Percentiles rank a stretch among this genome's conserved stretches.
Conservation (phyloP, 2,329 filamentous ascomycete genomes). For the Trichoderma semiorbis region DNA sequence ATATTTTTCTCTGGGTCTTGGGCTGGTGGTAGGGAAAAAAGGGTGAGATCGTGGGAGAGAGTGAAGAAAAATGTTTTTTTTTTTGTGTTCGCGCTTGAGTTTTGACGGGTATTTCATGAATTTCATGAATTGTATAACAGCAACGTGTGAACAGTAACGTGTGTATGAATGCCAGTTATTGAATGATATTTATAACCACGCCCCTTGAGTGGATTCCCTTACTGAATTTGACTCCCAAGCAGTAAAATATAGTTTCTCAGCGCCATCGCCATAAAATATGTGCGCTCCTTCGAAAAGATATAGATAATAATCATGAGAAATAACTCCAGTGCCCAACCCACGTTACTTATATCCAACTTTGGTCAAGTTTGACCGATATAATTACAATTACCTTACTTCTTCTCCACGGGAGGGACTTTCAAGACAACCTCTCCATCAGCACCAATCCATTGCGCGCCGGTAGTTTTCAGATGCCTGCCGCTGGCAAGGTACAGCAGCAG, state of each 20-base stretch:
- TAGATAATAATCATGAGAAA: not conserved
- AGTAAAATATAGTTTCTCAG: not conserved
- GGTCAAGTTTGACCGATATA: not conserved
- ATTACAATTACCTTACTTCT: conserved; percentile 4
- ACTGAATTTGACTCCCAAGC: not conserved
- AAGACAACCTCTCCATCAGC: conserved; percentile 52
- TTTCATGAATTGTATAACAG: not conserved
- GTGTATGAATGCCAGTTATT: not conserved
- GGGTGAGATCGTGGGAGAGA: not conserved
- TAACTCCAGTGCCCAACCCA: not conserved
- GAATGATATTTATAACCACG: not conserved
- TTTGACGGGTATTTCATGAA: not conserved
- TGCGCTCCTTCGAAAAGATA: not conserved
- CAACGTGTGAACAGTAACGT: not conserved
- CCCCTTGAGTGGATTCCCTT: not conserved
- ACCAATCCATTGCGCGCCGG: conserved; percentile 64
- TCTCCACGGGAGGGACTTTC: conserved; percentile 34
- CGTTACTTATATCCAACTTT: not conserved
- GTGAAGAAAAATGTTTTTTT: conserved; percentile 5
- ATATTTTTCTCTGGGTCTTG: not conserved
- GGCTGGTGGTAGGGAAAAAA: not conserved
- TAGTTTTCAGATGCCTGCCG: conserved; percentile 55
- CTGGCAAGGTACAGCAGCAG: conserved; percentile 72
- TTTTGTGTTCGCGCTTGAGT: not conserved
- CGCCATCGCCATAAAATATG: not conserved